Percentiles rank a stretch among this genome's conserved stretches.
These are phyloP conservation scores for Raddia guianensis DNA, from an alignment of 176 grass and related monocot genomes.

Conservation along the genomic window DNA sequence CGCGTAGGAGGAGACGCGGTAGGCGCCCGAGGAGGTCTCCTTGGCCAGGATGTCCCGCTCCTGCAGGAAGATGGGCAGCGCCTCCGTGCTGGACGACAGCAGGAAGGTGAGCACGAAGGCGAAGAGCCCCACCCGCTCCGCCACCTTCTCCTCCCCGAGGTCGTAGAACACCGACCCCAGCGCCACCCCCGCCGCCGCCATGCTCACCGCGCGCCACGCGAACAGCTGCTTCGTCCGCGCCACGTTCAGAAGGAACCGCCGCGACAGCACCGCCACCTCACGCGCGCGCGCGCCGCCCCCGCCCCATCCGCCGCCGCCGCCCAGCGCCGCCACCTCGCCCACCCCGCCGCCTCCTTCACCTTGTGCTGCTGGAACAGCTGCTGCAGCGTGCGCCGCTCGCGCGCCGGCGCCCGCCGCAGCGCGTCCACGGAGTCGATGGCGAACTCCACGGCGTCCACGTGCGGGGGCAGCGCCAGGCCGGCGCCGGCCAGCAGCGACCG, in stretches of 20 bases:
- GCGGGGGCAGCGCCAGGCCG: slow-evolving; percentile 51
- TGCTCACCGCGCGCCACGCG: slow-evolving; percentile 63
- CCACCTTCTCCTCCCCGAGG: slow-evolving; percentile 59
- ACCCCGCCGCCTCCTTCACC: slow-evolving; percentile 18
- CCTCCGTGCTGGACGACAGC: slow-evolving; percentile 62
- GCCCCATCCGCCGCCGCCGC: not conserved
- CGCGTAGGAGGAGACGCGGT: slow-evolving; percentile 69
- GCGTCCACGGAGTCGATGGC: slow-evolving; percentile 64
- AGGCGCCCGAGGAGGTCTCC: slow-evolving; percentile 70
- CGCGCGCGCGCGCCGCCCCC: not conserved
- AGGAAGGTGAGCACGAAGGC: slow-evolving; percentile 71
- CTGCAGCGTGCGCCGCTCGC: slow-evolving; percentile 70
- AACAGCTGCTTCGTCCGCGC: slow-evolving; percentile 70
- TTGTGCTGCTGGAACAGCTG: slow-evolving; percentile 77
- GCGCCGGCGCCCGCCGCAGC: slow-evolving; percentile 30
- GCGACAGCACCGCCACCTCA: slow-evolving; percentile 65
- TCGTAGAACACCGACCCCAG: slow-evolving; percentile 79
- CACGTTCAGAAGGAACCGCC: slow-evolving; percentile 73
- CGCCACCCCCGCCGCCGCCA: slow-evolving; percentile 57
- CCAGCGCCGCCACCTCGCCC: slow-evolving; percentile 47
- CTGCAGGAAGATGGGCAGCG: slow-evolving; percentile 64
- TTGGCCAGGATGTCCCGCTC: slow-evolving; percentile 82
- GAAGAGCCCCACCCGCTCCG: slow-evolving; percentile 69
- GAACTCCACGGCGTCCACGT: slow-evolving; percentile 72
- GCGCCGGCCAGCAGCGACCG: slow-evolving; percentile 37